Base-by-base conservation (phyloP, 768 basidiomycete species). In the Leccinum obscurum region DNA sequence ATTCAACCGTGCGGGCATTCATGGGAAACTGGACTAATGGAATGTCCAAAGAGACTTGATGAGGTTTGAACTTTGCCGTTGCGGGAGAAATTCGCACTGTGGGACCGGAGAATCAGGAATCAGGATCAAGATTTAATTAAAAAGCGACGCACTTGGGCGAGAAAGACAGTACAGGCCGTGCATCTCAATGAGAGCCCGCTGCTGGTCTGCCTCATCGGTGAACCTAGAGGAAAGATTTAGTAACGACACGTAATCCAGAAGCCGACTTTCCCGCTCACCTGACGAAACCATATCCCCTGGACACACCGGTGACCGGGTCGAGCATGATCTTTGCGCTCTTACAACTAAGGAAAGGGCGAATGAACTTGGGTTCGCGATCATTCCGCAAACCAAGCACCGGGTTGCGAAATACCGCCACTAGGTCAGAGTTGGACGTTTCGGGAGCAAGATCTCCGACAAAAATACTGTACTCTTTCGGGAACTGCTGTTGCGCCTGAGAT, bases 261-360 rank as follows among this genome's bases (percentile, higher is more conserved):
- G 68, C 13, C 50, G 22, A 52, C 2, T 53, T 52, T 62, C 22
- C 11, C 4, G 74, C 83, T 55, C 61, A 88, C 90, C 95, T 83
- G 41, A 97, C 94, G 70, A 96, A 96, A 30, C 94, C 94, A 73
- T 95, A 96, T 4, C 94, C 94, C 62, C 92, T 82, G 30, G 91
- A 93, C 22, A 93, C 85, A 17, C 93, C 93, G 5, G 93, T 93
- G 22, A 89, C 84, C 2, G 94, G 93, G 73, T 95, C 93, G 52
- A 93, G 78, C 93, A 95, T 95, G 64, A 93, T 96, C 78, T 94
- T 95, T 32, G 95, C 95, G 72, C 93, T 95, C 79, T 93, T 94
- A 77, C 93, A 95, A 72, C 92, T 95, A 39, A 85, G 75, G 77
- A 96, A 97, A 3, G 93, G 92, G 8, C 87, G 83, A 56, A 95